These are phyloP conservation scores for Chytridiales sp. DNA, from an alignment of 371 early-diverging fungal genomes.

Conservation along the genomic window DNA sequence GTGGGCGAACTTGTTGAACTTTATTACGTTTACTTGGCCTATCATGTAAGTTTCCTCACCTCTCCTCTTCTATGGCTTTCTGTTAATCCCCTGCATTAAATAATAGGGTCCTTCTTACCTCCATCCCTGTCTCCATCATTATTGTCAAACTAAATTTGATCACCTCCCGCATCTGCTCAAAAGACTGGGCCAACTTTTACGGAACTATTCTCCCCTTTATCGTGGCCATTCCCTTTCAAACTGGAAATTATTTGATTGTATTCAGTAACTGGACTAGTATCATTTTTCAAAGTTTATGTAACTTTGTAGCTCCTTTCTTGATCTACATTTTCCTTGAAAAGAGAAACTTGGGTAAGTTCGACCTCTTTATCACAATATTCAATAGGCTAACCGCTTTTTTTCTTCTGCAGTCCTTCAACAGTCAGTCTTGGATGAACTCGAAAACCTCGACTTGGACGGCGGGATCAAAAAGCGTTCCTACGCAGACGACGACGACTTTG, in stretches of 20 bases:
- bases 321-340: constrained; percentile 46
- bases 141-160: constrained; percentile 42
- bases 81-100: not conserved
- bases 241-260: constrained; percentile 35
- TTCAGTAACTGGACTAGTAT: constrained; percentile 47
- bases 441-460: constrained; percentile 44
- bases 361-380: not conserved
- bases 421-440: constrained; percentile 50
- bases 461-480: constrained; percentile 33
- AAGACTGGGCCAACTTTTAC: constrained; percentile 44
- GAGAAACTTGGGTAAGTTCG: constrained; percentile 35
- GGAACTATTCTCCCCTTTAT: constrained; percentile 45
- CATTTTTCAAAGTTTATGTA: constrained; percentile 46
- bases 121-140: constrained; percentile 45
- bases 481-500: constrained; percentile 50
- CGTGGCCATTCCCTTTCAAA: constrained; percentile 48
- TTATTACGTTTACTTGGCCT: constrained; percentile 38
- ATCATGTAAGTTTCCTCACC: constrained; percentile 24
- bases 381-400: not conserved
- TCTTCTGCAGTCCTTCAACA: constrained; percentile 37
- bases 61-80: not conserved
- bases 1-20: constrained; percentile 16
- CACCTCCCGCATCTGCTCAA: constrained; percentile 35
- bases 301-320: constrained; percentile 50
- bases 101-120: constrained; percentile 31